Evolutionary conservation across 1,284 basidiomycete genomes (phyloP).

Genomic region (Irpex sp.): DNA sequence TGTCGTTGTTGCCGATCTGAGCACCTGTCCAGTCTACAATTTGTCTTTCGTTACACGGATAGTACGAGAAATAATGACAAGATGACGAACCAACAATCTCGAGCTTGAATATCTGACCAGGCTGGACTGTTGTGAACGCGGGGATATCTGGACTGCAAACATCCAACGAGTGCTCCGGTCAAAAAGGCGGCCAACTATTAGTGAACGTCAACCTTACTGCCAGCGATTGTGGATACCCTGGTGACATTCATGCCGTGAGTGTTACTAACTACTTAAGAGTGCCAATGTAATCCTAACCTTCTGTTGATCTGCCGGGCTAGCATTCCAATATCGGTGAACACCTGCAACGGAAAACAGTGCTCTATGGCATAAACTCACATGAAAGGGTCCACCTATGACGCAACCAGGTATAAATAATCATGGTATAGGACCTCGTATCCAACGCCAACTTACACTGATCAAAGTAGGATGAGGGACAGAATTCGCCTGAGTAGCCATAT

Average conservation of each 20-base stretch:
- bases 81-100: constrained; percentile 59
- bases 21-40: constrained; percentile 68
- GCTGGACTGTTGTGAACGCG: constrained; percentile 59
- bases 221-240: constrained; percentile 70
- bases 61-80: constrained; percentile 13
- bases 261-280: background rate
- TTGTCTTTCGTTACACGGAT: background rate
- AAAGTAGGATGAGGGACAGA: constrained; percentile 53
- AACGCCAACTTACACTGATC: constrained; percentile 27
- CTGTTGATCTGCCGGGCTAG: constrained; percentile 58
- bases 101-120: constrained; percentile 69
- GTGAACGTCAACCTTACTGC: constrained; percentile 47
- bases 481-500: constrained; percentile 56
- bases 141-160: constrained; percentile 61
- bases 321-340: background rate
- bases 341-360: background rate
- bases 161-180: background rate
- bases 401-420: background rate
- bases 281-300: constrained; percentile 26
- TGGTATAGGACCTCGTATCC: too few relatives aligned
- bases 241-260: background rate
- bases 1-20: constrained; percentile 74
- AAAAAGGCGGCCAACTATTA: background rate
- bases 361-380: constrained; percentile 34
- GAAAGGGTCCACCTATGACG: constrained; percentile 54